phyloP scores from a whole-genome alignment of 768 basidiomycete genomes.

The Termitomyces sp. region DNA sequence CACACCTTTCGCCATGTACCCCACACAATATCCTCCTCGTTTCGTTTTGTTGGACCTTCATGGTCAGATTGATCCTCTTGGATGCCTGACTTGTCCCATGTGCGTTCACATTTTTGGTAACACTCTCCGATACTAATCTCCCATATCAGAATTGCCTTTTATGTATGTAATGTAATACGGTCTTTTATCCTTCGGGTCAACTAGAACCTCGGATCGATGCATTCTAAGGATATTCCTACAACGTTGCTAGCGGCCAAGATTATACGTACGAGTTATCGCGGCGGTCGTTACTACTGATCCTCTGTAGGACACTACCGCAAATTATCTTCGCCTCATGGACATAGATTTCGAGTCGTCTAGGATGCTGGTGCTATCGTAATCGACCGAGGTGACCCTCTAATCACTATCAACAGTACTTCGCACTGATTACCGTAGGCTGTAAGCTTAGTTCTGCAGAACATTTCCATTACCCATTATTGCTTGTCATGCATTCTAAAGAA shows the following conservation, averaged over 20 bases:
- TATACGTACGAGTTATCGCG: neutral
- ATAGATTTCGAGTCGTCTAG: neutral
- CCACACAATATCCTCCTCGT: neutral
- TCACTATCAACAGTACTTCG: too few relatives aligned
- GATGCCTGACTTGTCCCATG: neutral
- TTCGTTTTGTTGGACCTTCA: neutral
- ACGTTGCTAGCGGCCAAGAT: neutral
- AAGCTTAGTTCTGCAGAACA: neutral
- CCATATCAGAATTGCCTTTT: neutral
- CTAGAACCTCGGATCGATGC: neutral
- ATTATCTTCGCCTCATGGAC: neutral
- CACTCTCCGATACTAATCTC: neutral
- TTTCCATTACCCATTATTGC: neutral
- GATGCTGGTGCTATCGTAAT: neutral
- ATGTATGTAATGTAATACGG: neutral
- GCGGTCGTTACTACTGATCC: neutral
- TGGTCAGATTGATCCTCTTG: neutral
- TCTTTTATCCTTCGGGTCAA: neutral
- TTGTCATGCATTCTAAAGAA: neutral
- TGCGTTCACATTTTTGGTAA: neutral
- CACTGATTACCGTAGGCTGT: too few relatives aligned
- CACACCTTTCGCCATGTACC: neutral
- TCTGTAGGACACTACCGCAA: too few relatives aligned
- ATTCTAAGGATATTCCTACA: too few relatives aligned
- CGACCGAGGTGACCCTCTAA: neutral